phyloP scores from a whole-genome alignment of 352 stramenopile species.

The Globisporangium takayamanum region DNA sequence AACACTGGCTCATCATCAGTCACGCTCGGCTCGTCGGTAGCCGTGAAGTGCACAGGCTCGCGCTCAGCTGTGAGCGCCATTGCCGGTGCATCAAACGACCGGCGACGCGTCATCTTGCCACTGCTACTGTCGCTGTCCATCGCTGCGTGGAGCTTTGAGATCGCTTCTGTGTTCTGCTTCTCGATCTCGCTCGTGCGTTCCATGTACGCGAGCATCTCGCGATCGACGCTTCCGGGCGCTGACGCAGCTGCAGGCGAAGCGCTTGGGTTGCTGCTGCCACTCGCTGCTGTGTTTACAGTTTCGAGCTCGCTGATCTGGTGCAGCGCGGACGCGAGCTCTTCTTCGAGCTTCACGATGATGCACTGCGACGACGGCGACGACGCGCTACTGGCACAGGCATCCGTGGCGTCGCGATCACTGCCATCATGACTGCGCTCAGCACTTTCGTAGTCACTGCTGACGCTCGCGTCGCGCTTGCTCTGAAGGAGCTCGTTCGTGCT shows the following conservation, averaged over 20 bases:
- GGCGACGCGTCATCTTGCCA: background rate
- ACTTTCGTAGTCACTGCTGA: background rate
- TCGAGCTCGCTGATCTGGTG: conserved; percentile 20
- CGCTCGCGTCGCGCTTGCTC: background rate
- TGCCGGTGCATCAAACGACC: background rate
- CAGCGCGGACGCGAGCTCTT: conserved; percentile 19
- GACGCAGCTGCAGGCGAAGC: too few species aligned
- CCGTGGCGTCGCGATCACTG: background rate
- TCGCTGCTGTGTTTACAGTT: background rate
- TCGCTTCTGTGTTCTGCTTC: conserved; percentile 13
- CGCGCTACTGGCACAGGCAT: background rate
- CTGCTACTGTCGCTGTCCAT: conserved; percentile 4
- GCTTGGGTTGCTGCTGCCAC: background rate
- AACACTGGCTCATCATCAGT: background rate
- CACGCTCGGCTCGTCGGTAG: background rate
- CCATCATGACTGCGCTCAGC: background rate
- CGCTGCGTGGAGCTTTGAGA: conserved; percentile 6
- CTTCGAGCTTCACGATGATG: conserved; percentile 22
- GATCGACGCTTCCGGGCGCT: background rate
- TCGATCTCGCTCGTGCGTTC: conserved; percentile 15
- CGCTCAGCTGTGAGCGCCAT: background rate
- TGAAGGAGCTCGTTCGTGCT: conserved; percentile 11
- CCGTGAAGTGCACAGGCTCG: background rate
- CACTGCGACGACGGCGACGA: conserved; percentile 9
- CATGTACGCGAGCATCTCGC: conserved; percentile 13